Evolutionary conservation across 768 basidiomycete species (phyloP).

Genomic region (Suillus lakei): DNA sequence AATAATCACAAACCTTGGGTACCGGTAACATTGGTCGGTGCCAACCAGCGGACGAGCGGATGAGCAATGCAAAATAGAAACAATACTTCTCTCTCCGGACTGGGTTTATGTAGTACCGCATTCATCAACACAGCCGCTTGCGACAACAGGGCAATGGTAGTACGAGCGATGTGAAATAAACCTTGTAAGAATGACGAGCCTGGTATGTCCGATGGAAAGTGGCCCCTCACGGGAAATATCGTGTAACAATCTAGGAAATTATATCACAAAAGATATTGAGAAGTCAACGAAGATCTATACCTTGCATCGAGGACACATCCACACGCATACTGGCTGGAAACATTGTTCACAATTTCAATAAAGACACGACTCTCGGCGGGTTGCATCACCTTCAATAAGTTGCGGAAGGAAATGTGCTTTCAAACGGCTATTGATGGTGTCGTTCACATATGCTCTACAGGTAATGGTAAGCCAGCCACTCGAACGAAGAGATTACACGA

Average conservation of each 20-base stretch:
- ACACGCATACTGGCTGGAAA: slow-evolving; percentile 28
- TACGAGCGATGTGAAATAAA: slow-evolving; percentile 26
- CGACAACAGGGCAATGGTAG: slow-evolving; percentile 28
- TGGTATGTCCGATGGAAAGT: slow-evolving; percentile 40
- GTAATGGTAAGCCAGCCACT: slow-evolving; percentile 4
- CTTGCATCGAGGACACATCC: slow-evolving; percentile 26
- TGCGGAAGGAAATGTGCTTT: slow-evolving; percentile 45
- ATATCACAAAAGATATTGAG: not conserved
- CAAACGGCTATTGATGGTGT: slow-evolving; percentile 33
- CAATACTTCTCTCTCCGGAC: slow-evolving; percentile 35
- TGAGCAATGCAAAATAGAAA: slow-evolving; percentile 32
- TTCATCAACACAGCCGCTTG: slow-evolving; percentile 28
- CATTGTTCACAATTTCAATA: slow-evolving; percentile 17
- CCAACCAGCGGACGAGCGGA: slow-evolving; percentile 34
- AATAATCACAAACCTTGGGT: slow-evolving; percentile 36
- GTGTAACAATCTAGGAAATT: slow-evolving; percentile 21
- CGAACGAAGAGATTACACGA: slow-evolving; percentile 7
- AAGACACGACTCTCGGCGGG: not conserved
- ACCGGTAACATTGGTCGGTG: slow-evolving; percentile 40
- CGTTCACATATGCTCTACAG: slow-evolving; percentile 24
- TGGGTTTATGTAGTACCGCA: slow-evolving; percentile 19
- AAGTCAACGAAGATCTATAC: slow-evolving; percentile 9
- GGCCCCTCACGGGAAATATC: slow-evolving; percentile 21
- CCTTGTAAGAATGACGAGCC: slow-evolving; percentile 38
- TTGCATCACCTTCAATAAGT: slow-evolving; percentile 39